phyloP scores from a whole-genome alignment of 306 rosid genomes.

The Rosa chinensis region DNA sequence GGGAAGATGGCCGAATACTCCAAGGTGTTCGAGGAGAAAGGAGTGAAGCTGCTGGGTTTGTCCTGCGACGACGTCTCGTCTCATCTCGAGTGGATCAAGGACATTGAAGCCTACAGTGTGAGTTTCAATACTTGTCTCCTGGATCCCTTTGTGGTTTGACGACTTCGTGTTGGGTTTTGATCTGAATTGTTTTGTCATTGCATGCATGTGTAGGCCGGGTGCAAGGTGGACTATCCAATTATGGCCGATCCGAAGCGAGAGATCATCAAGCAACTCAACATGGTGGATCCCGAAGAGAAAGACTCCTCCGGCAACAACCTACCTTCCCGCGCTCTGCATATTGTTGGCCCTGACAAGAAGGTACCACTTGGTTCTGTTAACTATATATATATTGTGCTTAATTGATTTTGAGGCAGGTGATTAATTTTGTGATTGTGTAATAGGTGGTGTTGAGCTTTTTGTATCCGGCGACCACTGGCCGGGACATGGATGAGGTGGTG shows the following conservation, averaged over 20 bases:
- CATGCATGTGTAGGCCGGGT: constrained; percentile 52
- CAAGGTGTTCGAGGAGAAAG: constrained; percentile 41
- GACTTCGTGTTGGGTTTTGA: not conserved
- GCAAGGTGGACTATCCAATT: constrained; percentile 69
- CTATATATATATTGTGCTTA: not conserved
- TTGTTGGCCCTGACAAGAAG: constrained; percentile 70
- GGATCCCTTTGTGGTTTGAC: not conserved
- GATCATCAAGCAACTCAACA: constrained; percentile 74
- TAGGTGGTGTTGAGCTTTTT: constrained; percentile 75
- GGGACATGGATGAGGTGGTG: constrained; percentile 86
- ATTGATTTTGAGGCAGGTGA: not conserved
- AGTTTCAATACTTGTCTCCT: constrained; percentile 5
- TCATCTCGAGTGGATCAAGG: constrained; percentile 73
- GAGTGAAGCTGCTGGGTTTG: constrained; percentile 68
- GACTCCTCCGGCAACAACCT: constrained; percentile 45
- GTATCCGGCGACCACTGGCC: constrained; percentile 75
- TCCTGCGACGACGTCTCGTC: constrained; percentile 67
- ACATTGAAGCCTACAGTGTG: constrained; percentile 73
- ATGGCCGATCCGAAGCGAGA: constrained; percentile 59
- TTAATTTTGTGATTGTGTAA: not conserved
- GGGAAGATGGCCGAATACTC: constrained; percentile 63
- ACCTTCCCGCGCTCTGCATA: constrained; percentile 85
- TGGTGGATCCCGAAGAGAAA: constrained; percentile 79
- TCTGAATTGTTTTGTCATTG: not conserved
- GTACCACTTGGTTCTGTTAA: constrained; percentile 6